A percentile compares a stretch with the other conserved stretches of the same genome.
phyloP scores from a whole-genome alignment of 2,329 filamentous ascomycete species.

The Fusarium sp. region DNA sequence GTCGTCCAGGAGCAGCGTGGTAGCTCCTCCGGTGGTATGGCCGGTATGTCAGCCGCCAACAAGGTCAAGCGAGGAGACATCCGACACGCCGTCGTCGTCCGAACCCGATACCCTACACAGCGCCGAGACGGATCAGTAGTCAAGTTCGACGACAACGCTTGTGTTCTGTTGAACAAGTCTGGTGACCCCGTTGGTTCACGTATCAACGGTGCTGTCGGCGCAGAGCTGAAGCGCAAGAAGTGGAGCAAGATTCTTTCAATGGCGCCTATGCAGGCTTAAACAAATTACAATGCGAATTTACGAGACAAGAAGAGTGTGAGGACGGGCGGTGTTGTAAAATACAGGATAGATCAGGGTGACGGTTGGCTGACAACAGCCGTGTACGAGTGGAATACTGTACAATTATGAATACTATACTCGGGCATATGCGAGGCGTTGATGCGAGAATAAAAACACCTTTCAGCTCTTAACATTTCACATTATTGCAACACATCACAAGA shows the following conservation, averaged over 20 bases:
- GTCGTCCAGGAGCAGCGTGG: conserved; percentile 97
- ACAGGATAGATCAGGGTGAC: conserved; percentile 13
- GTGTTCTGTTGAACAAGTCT: conserved; percentile 95
- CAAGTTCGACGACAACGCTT: conserved; percentile 97
- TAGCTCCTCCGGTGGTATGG: conserved; percentile 76
- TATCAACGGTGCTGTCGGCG: conserved; percentile 90
- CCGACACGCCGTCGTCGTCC: conserved; percentile 93
- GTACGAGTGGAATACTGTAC: conserved; percentile 50
- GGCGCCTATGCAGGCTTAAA: conserved; percentile 76
- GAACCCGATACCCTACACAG: conserved; percentile 88
- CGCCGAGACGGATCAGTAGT: conserved; percentile 90
- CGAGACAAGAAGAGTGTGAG: neutral
- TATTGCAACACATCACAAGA: conserved; percentile 10
- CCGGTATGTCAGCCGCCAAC: conserved; percentile 79
- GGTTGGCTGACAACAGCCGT: conserved; percentile 23
- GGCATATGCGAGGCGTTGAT: conserved; percentile 54
- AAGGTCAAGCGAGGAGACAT: conserved; percentile 98
- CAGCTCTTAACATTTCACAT: conserved; percentile 35
- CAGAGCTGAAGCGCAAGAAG: conserved; percentile 89
- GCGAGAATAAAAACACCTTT: conserved; percentile 45
- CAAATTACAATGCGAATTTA: neutral
- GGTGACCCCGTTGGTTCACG: conserved; percentile 95
- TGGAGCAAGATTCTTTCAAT: conserved; percentile 99
- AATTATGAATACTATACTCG: conserved; percentile 48
- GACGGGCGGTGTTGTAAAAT: conserved; percentile 27